Evolutionary conservation across 768 basidiomycete species (phyloP).

Genomic region (Gyrodon lividus): DNA sequence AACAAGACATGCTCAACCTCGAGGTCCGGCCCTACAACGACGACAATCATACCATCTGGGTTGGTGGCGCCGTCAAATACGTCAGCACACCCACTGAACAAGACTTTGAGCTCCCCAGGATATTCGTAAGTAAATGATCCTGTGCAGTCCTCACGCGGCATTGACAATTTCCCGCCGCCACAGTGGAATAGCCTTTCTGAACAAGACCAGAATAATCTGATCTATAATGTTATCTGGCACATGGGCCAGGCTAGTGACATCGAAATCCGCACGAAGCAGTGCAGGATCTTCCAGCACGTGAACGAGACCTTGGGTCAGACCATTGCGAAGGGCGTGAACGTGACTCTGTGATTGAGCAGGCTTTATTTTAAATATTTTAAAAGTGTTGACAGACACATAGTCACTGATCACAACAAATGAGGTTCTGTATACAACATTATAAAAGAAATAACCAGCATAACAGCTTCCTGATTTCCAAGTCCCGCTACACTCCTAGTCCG

Average conservation of each 20-base stretch:
- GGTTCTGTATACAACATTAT: neutral
- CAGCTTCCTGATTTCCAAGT: neutral
- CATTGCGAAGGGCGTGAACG: conserved; percentile 35
- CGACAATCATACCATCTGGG: conserved; percentile 42
- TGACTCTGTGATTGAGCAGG: conserved; percentile 15
- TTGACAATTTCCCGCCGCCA: neutral
- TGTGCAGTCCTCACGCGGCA: neutral
- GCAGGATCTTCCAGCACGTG: conserved; percentile 37
- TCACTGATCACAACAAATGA: neutral
- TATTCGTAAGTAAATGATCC: conserved; percentile 22
- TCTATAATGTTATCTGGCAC: conserved; percentile 39
- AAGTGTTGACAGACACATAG: neutral
- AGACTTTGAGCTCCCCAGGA: conserved; percentile 40
- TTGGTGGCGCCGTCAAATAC: conserved; percentile 39
- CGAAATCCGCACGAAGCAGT: conserved; percentile 32
- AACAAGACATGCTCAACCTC: conserved; percentile 34
- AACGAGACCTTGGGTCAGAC: conserved; percentile 34
- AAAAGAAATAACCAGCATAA: neutral
- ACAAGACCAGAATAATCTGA: conserved; percentile 36
- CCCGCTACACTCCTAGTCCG: conserved; percentile 17
- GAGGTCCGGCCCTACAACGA: conserved; percentile 34
- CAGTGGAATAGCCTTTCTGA: conserved; percentile 36
- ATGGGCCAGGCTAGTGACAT: conserved; percentile 33
- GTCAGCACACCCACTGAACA: conserved; percentile 35
- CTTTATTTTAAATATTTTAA: neutral